Percentiles rank a stretch among this genome's conserved stretches.
Evolutionary conservation across 768 basidiomycete genomes (phyloP).

Genomic region (Vishniacozyma victoriae): DNA sequence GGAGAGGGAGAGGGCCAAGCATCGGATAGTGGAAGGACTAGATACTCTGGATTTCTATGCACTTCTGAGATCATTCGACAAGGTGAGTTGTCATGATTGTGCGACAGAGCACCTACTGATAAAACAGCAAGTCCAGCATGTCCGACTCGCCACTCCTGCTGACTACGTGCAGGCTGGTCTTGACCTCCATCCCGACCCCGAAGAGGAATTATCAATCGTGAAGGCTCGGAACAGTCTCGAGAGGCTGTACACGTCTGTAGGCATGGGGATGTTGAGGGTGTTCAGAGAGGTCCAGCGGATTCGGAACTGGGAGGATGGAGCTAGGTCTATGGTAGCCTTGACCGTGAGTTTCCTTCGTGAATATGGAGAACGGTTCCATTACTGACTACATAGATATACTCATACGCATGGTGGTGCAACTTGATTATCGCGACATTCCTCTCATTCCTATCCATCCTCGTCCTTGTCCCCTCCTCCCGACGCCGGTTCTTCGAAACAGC

Average conservation of each 20-base stretch:
- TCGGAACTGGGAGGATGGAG: conserved; percentile 50
- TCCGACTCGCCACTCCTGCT: conserved; percentile 41
- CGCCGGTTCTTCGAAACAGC: not conserved
- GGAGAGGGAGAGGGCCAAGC: conserved; percentile 2
- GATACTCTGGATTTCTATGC: conserved; percentile 50
- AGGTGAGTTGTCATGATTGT: conserved; percentile 37
- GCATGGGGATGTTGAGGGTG: conserved; percentile 43
- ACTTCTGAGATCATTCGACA: conserved; percentile 50
- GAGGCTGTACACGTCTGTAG: conserved; percentile 49
- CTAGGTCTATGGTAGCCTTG: conserved; percentile 38
- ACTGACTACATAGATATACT: conserved; percentile 37
- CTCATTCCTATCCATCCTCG: conserved; percentile 35
- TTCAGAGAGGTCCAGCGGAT: conserved; percentile 49
- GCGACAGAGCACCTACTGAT: not conserved
- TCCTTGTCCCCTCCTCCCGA: conserved; percentile 49
- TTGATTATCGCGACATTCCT: conserved; percentile 47
- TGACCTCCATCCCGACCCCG: conserved; percentile 48
- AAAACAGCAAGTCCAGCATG: conserved; percentile 49
- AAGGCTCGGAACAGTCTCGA: conserved; percentile 51
- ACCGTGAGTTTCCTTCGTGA: conserved; percentile 24
- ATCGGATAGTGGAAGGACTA: conserved; percentile 44
- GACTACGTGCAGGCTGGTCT: conserved; percentile 43
- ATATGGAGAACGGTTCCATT: not conserved
- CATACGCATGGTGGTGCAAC: conserved; percentile 48
- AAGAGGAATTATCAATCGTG: conserved; percentile 51